Evolutionary conservation across 306 rosid genomes (phyloP).

Genomic region (Oemleria cerasiformis): DNA sequence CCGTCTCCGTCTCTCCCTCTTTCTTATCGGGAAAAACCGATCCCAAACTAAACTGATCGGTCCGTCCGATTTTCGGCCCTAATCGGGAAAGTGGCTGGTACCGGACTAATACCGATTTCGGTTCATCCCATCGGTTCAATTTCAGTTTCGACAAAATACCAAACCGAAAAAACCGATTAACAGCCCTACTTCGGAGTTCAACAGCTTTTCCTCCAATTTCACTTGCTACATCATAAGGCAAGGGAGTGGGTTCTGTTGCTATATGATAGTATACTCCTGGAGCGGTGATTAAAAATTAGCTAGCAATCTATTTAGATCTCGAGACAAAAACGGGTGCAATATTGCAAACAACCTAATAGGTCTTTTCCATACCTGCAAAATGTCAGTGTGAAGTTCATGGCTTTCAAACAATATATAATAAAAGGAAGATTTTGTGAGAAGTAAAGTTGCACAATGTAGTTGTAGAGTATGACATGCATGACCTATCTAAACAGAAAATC

Average conservation of each 20-base stretch:
- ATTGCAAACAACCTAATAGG: slow-evolving; percentile 88
- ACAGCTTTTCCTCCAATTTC: slow-evolving; percentile 95
- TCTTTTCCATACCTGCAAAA: slow-evolving; percentile 72
- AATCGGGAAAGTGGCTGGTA: no score
- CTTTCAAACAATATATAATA: neutral
- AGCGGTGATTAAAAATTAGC: slow-evolving; percentile 88
- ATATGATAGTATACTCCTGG: slow-evolving; percentile 84
- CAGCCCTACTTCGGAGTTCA: slow-evolving; percentile 86
- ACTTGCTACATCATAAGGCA: slow-evolving; percentile 65
- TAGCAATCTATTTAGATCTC: slow-evolving; percentile 79
- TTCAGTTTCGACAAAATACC: no score
- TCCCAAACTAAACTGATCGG: no score
- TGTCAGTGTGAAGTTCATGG: neutral
- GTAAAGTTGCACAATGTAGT: neutral
- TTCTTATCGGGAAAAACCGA: no score
- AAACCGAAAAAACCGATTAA: no score
- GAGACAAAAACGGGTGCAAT: slow-evolving; percentile 82
- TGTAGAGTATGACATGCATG: neutral
- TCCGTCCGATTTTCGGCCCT: no score
- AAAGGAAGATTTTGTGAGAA: neutral
- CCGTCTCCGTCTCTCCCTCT: no score
- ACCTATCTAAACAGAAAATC: neutral
- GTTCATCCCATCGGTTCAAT: no score
- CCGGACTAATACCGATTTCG: no score
- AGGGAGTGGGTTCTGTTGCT: slow-evolving; percentile 78